Base-by-base conservation (phyloP, 2,329 filamentous ascomycete species). In the Trichoderma harzianum region DNA sequence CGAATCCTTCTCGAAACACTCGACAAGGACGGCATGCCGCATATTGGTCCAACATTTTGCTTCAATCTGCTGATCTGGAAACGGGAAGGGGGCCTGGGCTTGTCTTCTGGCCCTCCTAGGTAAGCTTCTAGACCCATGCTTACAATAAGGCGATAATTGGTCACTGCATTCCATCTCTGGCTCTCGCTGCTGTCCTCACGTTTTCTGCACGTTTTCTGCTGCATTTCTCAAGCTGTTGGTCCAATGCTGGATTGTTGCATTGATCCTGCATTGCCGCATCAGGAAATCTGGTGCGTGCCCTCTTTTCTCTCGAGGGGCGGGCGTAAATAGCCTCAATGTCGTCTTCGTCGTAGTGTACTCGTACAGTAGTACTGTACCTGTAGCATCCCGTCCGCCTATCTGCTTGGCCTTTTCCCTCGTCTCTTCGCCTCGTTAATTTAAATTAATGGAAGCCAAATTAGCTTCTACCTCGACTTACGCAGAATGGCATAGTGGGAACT, bases 211-310 rank as follows among this genome's bases (percentile, higher is more conserved):
- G 10, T 24, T 53, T 53, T 24, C 47, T 53, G 5, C 21, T 53
- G n/a, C 11, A 24, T 53, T 14, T 53, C 47, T 24, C n/a, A 3
- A 24, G 53, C 34, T 51, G 64, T 39, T 67, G 64, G 55, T 28
- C 32, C 51, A 43, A 67, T 57, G 51, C 32, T 58, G 53, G 51
- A 34, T 58, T 53, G 47, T 51, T 53, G 32, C n/a, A 6, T 21
- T 65, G 18, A 47, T 65, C 62, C 47, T 65, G 32, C 51, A 30
- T 58, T 60, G 26, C 65, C 65, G n/a, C 5, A 68, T 60, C 28
- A 47, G 65, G 65, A 60, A 68, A 68, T 34, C 11, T 39, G 18
- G 26, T 68, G 55, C 65, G 65, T 68, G 65, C 65, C 36, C 18
- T 68, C 36, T 51, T 26, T 26, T 8, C 18, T 11, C 34, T 43